Conservation (phyloP, 2,329 filamentous ascomycete genomes). For the Emericellopsis atlantica region DNA sequence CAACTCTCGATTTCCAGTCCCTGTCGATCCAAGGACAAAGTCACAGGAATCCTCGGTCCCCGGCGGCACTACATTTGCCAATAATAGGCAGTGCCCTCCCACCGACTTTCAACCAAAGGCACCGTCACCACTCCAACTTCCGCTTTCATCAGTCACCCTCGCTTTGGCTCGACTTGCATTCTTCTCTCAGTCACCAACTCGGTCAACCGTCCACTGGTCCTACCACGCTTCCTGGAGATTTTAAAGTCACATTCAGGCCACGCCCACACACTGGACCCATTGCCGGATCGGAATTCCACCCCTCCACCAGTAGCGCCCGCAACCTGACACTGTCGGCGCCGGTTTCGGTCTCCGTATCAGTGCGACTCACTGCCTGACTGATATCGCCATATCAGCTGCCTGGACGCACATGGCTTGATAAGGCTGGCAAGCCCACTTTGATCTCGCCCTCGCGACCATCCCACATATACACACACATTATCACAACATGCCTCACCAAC, state of each 20-base stretch:
- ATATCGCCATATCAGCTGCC: background rate
- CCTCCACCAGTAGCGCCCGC: background rate
- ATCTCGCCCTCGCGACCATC: background rate
- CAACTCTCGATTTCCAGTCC: background rate
- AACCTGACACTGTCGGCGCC: background rate
- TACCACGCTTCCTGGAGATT: background rate
- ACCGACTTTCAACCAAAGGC: no score
- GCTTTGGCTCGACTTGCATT: background rate
- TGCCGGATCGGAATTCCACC: background rate
- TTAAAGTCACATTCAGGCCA: background rate
- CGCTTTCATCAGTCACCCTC: background rate
- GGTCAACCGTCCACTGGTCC: background rate
- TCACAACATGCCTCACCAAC: slow-evolving; percentile 39
- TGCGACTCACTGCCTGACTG: background rate
- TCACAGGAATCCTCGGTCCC: background rate
- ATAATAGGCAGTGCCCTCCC: background rate
- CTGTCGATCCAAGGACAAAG: background rate
- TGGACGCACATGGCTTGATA: background rate
- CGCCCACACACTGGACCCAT: background rate
- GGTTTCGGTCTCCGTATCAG: background rate
- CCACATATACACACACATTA: background rate
- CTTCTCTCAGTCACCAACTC: background rate
- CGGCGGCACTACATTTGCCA: background rate
- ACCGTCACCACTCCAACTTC: background rate
- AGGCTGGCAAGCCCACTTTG: background rate